Base-by-base conservation (phyloP, 805 yeast genomes). In the Zygoascus biomembranicola region DNA sequence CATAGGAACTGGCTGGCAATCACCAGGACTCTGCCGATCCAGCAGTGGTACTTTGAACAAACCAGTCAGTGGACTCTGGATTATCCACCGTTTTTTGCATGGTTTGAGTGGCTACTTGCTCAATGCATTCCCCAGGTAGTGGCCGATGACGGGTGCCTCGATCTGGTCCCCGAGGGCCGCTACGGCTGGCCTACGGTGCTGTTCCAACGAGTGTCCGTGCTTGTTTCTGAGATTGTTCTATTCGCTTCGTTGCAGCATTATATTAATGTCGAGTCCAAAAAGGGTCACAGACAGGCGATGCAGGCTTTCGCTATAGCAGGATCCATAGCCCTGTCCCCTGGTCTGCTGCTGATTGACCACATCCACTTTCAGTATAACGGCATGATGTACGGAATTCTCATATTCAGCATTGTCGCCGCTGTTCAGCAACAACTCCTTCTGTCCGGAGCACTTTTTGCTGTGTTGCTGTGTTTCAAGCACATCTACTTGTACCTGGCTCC, bases 341-440 rank as follows among this genome's bases (percentile, higher is more conserved):
- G 96, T 0, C 74, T 95, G 60, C 72, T 94, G 57, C 81, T 94
- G 20, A 84, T 94, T 50, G 99, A 94, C 67, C 97, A 92, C 67
- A 87, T 94, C 35, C 99, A 94, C 67, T 94, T 94, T 75, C 99
- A 94, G 72, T 94, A 94, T 69, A 94, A 94, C 68, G 97, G 97
- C 2, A 85, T 90, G 78, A 74, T 94, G 74, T 90, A 87, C 68
- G 97, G 96, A 0, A 73, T 94, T 35, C 70, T 94, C 50, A 77
- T 92, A 32, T 76, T 84, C 18, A 80, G 94, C 18, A 77, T 94
- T 41, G 81, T 85, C 37, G 79, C 82, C 26, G 95, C 94, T 1
- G 78, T 82, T 55, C 70, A 80, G 52, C 68, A 77, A 35, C 74
- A 74, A 52, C 76, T 80, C 63, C 71, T 87, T 45, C 61, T 73